Evolutionary conservation across 176 grass and related monocot species (phyloP).

Genomic region (Oropetium thomaeum): DNA sequence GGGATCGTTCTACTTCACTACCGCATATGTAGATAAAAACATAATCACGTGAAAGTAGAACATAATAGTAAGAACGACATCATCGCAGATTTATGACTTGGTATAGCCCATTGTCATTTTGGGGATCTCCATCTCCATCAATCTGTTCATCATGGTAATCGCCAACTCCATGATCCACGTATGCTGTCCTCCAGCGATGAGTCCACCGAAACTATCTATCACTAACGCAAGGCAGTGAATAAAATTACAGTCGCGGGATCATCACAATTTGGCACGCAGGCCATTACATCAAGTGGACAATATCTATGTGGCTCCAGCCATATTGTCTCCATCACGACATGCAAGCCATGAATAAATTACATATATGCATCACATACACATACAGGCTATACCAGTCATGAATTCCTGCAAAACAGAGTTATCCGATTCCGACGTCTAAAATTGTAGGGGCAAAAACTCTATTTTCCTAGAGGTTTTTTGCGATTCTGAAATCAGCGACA

Average conservation of each 20-base stretch:
- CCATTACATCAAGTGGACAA: neutral
- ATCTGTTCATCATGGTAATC: neutral
- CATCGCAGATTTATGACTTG: neutral
- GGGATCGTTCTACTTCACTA: neutral
- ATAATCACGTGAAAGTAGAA: too few relatives aligned
- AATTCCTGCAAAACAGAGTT: neutral
- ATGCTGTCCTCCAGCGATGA: neutral
- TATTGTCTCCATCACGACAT: neutral
- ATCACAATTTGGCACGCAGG: neutral
- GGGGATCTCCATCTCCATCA: neutral
- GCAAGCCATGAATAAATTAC: neutral
- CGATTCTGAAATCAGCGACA: neutral
- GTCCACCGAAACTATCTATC: too few relatives aligned
- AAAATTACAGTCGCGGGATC: neutral
- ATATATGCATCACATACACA: neutral
- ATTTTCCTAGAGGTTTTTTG: neutral
- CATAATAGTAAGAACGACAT: neutral
- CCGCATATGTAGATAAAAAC: neutral
- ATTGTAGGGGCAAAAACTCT: neutral
- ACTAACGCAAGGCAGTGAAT: neutral
- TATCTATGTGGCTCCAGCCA: neutral
- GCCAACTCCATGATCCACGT: neutral
- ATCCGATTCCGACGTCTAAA: neutral
- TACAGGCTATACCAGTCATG: neutral
- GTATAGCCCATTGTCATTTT: neutral